Conservation (phyloP, 2,329 filamentous ascomycete genomes). For the Fusarium albidum region DNA sequence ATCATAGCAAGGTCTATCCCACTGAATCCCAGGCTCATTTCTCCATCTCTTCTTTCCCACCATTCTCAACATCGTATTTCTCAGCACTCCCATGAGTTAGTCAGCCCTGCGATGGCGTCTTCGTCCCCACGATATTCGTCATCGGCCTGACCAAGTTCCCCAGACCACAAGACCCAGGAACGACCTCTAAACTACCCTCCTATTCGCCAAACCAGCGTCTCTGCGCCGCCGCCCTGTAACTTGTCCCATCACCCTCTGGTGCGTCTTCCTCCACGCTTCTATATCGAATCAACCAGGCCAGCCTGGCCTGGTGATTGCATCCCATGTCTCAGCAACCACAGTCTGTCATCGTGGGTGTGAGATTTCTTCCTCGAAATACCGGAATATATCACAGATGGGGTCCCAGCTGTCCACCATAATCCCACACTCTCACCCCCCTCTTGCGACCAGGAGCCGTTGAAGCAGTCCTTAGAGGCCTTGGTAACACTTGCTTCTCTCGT, state of each 20-base stretch:
- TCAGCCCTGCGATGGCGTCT: constrained; percentile 32
- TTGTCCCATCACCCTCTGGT: constrained; percentile 8
- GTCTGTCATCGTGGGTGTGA: not conserved
- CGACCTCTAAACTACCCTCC: constrained; percentile 1
- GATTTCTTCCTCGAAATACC: not conserved
- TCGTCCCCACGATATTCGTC: constrained; percentile 40
- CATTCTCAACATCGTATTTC: not conserved
- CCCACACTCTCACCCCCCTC: not conserved
- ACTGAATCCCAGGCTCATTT: not conserved
- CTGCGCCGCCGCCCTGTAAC: constrained; percentile 9
- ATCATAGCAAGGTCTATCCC: not conserved
- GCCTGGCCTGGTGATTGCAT: constrained; percentile 15
- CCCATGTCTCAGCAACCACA: not conserved
- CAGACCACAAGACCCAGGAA: constrained; percentile 26
- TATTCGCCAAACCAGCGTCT: constrained; percentile 27
- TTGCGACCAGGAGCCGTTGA: not conserved
- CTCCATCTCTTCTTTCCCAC: constrained; percentile 1
- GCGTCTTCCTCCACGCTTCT: constrained; percentile 23
- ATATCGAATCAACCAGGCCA: constrained; percentile 10
- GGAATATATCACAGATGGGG: constrained; percentile 1
- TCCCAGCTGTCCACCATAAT: not conserved
- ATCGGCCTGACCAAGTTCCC: constrained; percentile 27
- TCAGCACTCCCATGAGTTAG: constrained; percentile 1
- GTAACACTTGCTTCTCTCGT: too few species aligned
- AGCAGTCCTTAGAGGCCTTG: not conserved